Conservation (phyloP, 306 rosid species). For the cucumber (Cucumis sativus) region DNA sequence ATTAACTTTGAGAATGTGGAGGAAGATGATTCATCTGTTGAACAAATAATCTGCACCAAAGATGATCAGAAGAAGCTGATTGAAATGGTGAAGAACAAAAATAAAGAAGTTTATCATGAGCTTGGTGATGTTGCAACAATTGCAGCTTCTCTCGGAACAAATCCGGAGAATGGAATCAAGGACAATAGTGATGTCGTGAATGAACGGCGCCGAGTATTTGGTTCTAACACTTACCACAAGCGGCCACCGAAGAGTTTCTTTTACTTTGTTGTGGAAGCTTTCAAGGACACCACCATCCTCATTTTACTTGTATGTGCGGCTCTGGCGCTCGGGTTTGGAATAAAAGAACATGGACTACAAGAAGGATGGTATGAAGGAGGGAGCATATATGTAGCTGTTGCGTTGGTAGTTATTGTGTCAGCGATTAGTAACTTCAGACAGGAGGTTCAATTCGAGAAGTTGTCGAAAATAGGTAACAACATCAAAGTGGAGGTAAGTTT, state of each 20-base stretch:
- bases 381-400: conserved; percentile 58
- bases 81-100: conserved; percentile 39
- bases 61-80: conserved; percentile 22
- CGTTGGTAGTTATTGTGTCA: conserved; percentile 56
- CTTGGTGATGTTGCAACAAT: conserved; percentile 38
- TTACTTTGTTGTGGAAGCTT: conserved; percentile 53
- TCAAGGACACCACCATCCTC: conserved; percentile 59
- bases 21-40: background rate
- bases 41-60: background rate
- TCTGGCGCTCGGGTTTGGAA: conserved; percentile 74
- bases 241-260: conserved; percentile 51
- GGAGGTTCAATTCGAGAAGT: conserved; percentile 58
- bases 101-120: conserved; percentile 7
- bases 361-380: conserved; percentile 97
- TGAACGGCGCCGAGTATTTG: conserved; percentile 22
- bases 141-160: conserved; percentile 24
- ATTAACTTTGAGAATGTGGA: background rate
- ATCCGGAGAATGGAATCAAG: conserved; percentile 33
- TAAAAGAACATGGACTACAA: conserved; percentile 46
- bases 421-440: conserved; percentile 74
- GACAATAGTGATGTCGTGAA: conserved; percentile 22
- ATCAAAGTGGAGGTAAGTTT: conserved; percentile 36
- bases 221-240: conserved; percentile 59
- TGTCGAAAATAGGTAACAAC: conserved; percentile 63
- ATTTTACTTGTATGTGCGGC: conserved; percentile 68